Base-by-base conservation (phyloP, 371 early-diverging fungal genomes). In the Mucor saturninus region DNA sequence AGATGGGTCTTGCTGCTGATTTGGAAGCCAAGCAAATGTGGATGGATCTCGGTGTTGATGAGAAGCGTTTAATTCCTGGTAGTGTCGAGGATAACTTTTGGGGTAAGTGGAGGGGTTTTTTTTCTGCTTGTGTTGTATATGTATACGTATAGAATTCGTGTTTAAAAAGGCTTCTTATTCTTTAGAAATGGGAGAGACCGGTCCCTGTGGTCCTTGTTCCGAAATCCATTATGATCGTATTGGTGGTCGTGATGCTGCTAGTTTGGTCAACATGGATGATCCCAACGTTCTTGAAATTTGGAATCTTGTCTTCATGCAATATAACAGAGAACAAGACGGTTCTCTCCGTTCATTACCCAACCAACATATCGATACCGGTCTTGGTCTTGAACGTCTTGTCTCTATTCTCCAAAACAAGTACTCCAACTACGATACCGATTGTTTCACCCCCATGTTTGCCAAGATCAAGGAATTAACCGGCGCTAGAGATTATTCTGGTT, bases 231-330 rank as follows among this genome's bases (percentile, higher is more conserved):
- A 90, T 75, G 99, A 99, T 83, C 90, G 99, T 63, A 96, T 98
- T 65, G 99, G 99, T 56, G 93, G 91, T 21, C 94, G 99, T 61
- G 92, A 99, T 80, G 99, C 98, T 30, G 82, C 96, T 14, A 71
- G 80, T 56, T 83, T 99, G 40, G 99, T 99, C 62, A 99, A 99
- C 83, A 79, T 89, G 89, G 99, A 99, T 73, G 99, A 99, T 84
- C 99, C 99, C 30, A 92, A 94, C 64, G 99, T 99, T 5, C 78
- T 99, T 35, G 99, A 99, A 83, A 98, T 99, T 73, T 99, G 99
- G 99, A 99, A 99, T 80, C 81, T 99, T 31, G 99, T 99, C 62
- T 99, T 99, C 74, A 99, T 99, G 86, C 95, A 99, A 82, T 99
- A 93, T 87, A 98, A 99, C 88, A 94, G 99, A 70, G 98, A 99